Evolutionary conservation across 192 early-diverging fungal genomes (phyloP), one percentile per base, ranked within the genome.

Genomic region (Gigaspora rosea): DNA sequence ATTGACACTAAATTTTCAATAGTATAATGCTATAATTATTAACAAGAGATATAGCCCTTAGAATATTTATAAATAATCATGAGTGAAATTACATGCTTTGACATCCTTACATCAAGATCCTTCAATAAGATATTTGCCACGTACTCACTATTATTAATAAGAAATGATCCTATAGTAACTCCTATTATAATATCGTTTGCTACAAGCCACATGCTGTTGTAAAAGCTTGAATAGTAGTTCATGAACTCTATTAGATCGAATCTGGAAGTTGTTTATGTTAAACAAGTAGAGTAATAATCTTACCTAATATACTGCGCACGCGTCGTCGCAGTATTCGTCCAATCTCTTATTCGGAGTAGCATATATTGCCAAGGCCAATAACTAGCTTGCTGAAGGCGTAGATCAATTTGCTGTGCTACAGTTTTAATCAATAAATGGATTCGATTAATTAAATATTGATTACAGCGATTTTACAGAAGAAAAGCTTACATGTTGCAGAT

Each of bases 151-250:
- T 95, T 86, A 46, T 85, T 82, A 18, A 93, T 84, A 27, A 98
- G 75, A 49, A 91, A 88, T 0, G 89, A 87, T 10, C 95, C 94
- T 2, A 97, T 76, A 0, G 93, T 87, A 1, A 94, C 82, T 0
- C 96, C 96, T 69, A 99, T 86, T 62, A 95, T 91, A 8, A 96
- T 87, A 79, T 98, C 96, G 76, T 97, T 94, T 8, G 91, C 92
- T n/a, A 95, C 91, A 27, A 97, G 90, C 95, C 96, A 99, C 79
- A 95, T 90, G 63, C 92, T 94, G 82, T 98, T 99, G 84, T 95
- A 96, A 78, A 99, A 96, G 68, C 93, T 94, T 68, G 8, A 13
- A 79, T 69, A 69, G 27, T 27, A 27, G 27, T 27, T 27, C 27
- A 27, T 27, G 27, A 27, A 27, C 1, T 27, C 27, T 27, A 27